Evolutionary conservation across 768 basidiomycete genomes (phyloP).

Genomic region (Pisolithus orientalis): DNA sequence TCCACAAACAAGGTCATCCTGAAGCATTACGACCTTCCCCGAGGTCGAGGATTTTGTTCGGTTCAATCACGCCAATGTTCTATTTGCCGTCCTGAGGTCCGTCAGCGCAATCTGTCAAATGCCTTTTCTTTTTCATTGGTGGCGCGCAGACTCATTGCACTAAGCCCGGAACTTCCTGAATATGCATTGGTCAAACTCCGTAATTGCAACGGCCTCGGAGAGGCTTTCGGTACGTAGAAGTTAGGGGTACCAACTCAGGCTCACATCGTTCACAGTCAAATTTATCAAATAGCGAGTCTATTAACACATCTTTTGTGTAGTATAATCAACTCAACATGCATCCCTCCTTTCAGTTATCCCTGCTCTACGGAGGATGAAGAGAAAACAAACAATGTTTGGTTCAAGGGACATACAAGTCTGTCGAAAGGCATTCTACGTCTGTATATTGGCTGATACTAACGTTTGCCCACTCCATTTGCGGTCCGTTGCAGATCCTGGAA

Average conservation of each 20-base stretch:
- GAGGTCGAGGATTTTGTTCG: conserved; percentile 46
- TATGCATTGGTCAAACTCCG: conserved; percentile 46
- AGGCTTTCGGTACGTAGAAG: conserved; percentile 33
- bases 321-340: background rate
- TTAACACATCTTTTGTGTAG: background rate
- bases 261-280: conserved; percentile 33
- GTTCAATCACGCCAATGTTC: conserved; percentile 46
- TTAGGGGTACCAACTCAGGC: background rate
- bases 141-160: conserved; percentile 37
- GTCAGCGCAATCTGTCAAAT: background rate
- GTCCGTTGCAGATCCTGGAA: conserved; percentile 39
- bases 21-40: conserved; percentile 41
- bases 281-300: conserved; percentile 59
- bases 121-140: background rate
- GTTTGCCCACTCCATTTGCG: background rate
- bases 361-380: conserved; percentile 43
- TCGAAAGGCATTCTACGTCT: background rate
- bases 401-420: conserved; percentile 54
- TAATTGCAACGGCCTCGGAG: conserved; percentile 34
- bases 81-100: conserved; percentile 44
- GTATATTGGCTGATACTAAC: background rate
- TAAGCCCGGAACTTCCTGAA: conserved; percentile 50
- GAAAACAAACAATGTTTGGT: conserved; percentile 49
- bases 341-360: conserved; percentile 35
- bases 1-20: conserved; percentile 44